phyloP scores from a whole-genome alignment of 495 filamentous ascomycete genomes.

The Aspergillus nanangensis region DNA sequence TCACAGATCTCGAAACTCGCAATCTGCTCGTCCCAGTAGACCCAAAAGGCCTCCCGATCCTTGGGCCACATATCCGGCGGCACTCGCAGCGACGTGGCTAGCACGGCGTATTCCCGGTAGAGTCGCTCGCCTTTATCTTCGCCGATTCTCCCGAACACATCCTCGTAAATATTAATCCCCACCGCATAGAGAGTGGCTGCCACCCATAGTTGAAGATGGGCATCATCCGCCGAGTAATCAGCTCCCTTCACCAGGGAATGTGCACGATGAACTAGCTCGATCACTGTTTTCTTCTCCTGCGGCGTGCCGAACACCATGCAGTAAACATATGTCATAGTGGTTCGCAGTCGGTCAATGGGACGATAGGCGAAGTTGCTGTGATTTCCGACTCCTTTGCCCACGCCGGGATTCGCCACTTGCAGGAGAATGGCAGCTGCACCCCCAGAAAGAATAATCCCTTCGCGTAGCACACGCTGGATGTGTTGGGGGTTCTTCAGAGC shows the following conservation, averaged over 20 bases:
- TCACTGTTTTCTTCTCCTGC: conserved; percentile 18
- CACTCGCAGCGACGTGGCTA: conserved; percentile 29
- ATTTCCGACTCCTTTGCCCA: conserved; percentile 19
- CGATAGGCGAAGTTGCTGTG: conserved; percentile 35
- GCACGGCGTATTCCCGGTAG: conserved; percentile 31
- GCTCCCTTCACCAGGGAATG: conserved; percentile 21
- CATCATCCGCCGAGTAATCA: conserved; percentile 24
- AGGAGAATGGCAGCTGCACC: conserved; percentile 31
- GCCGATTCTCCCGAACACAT: neutral
- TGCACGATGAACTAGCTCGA: conserved; percentile 13
- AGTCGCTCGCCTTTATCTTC: conserved; percentile 11
- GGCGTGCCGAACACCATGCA: conserved; percentile 31
- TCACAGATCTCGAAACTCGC: conserved; percentile 16
- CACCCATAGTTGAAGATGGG: conserved; percentile 33
- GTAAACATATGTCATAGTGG: conserved; percentile 35
- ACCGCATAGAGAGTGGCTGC: conserved; percentile 32
- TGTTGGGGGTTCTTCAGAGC: neutral
- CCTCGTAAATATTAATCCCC: conserved; percentile 23
- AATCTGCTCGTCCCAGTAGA: conserved; percentile 31
- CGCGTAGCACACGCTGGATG: neutral
- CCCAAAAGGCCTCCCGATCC: conserved; percentile 27
- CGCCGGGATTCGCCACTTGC: conserved; percentile 32
- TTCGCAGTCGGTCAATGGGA: conserved; percentile 30
- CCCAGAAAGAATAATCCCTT: conserved; percentile 13
- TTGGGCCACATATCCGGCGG: conserved; percentile 31